These are phyloP conservation scores for Exophiala xenobiotica DNA, from an alignment of 2,329 filamentous ascomycete genomes.

Conservation along the genomic window DNA sequence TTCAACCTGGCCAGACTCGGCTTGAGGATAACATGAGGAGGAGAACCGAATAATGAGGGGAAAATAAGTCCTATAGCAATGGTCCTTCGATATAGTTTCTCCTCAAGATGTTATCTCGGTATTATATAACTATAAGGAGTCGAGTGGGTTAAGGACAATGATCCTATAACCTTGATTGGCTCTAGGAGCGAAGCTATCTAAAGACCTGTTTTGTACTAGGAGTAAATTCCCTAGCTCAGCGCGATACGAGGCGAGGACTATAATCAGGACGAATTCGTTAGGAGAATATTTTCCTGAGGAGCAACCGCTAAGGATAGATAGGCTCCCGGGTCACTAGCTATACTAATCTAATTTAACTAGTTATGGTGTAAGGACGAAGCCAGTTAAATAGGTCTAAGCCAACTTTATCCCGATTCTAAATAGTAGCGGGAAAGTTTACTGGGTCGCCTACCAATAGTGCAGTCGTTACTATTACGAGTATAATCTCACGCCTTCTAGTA, in stretches of 20 bases:
- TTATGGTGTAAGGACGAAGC: too few species aligned
- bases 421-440: too few species aligned
- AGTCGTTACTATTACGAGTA: too few species aligned
- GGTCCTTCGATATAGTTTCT: background rate
- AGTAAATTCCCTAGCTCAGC: background rate
- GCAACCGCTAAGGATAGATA: background rate
- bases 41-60: background rate
- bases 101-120: background rate
- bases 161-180: too few species aligned
- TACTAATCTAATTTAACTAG: too few species aligned
- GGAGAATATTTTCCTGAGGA: background rate
- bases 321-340: background rate
- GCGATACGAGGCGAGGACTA: background rate
- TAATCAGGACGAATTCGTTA: background rate
- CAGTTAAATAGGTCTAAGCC: too few species aligned
- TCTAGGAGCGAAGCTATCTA: too few species aligned
- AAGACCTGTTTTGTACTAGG: background rate
- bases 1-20: background rate
- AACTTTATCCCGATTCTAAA: too few species aligned
- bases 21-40: background rate
- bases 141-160: too few species aligned
- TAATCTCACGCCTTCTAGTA: background rate
- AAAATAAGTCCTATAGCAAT: background rate
- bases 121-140: too few species aligned
- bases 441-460: too few species aligned